phyloP scores from a whole-genome alignment of 2,329 filamentous ascomycete species.

The Penicillium hordei region DNA sequence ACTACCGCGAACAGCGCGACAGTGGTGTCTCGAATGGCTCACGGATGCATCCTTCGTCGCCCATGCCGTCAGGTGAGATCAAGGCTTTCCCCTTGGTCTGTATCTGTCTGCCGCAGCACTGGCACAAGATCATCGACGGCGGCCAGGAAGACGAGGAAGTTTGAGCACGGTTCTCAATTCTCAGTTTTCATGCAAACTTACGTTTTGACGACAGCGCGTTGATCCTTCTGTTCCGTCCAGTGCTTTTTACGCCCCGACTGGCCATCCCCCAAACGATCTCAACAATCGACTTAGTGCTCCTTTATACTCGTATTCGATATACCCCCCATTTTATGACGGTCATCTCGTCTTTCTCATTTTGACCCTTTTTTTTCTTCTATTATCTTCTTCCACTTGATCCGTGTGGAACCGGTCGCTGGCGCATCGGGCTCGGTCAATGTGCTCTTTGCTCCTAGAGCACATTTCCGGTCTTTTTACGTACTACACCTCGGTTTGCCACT shows the following conservation, averaged over 20 bases:
- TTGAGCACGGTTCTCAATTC: conserved; percentile 18
- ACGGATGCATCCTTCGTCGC: conserved; percentile 59
- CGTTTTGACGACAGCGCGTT: conserved; percentile 41
- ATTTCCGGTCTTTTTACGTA: conserved; percentile 24
- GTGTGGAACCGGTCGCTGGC: conserved; percentile 24
- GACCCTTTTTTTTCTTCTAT: background rate
- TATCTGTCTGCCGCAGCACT: conserved; percentile 91
- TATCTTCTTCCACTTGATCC: conserved; percentile 13
- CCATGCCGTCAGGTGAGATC: conserved; percentile 73
- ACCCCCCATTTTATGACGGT: conserved; percentile 34
- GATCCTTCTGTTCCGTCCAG: conserved; percentile 18
- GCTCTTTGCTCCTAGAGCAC: conserved; percentile 13
- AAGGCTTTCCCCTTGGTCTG: conserved; percentile 98
- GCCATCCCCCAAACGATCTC: conserved; percentile 5
- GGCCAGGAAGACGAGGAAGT: conserved; percentile 51
- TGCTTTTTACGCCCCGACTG: conserved; percentile 17
- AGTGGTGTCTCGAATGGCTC: conserved; percentile 88
- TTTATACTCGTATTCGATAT: conserved; percentile 30
- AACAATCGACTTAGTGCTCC: conserved; percentile 6
- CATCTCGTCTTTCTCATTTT: conserved; percentile 19
- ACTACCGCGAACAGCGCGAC: conserved; percentile 76
- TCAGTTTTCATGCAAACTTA: conserved; percentile 32
- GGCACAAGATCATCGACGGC: conserved; percentile 93
- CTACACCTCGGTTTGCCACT: conserved; percentile 13
- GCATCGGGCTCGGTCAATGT: conserved; percentile 18